Evolutionary conservation across 140 eudicot genomes (phyloP).

Genomic region (Senecio squalidus): DNA sequence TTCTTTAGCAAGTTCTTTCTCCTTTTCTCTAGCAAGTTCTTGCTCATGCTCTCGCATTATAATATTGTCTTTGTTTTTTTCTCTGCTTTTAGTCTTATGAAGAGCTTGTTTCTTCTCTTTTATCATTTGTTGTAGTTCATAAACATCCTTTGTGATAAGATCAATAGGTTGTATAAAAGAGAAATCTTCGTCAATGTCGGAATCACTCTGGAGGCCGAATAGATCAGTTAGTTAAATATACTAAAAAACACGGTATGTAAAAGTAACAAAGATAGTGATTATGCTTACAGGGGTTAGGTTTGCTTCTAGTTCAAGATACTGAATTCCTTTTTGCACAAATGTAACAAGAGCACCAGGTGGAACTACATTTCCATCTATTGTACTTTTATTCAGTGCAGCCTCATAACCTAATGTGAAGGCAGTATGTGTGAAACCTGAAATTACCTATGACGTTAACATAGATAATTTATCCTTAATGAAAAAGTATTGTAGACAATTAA

Average conservation of each 20-base stretch:
- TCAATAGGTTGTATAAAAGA: conserved; percentile 91
- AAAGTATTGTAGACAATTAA: not conserved
- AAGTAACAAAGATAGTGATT: conserved; percentile 13
- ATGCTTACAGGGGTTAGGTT: conserved; percentile 69
- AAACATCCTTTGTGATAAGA: conserved; percentile 84
- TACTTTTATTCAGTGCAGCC: conserved; percentile 77
- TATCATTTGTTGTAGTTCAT: conserved; percentile 74
- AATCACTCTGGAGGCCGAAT: conserved; percentile 60
- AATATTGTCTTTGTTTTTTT: conserved; percentile 48
- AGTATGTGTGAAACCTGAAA: conserved; percentile 92
- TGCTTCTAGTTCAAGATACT: conserved; percentile 95
- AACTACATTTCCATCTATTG: conserved; percentile 84
- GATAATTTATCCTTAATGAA: conserved; percentile 8
- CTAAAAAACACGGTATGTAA: not conserved
- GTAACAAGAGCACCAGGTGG: conserved; percentile 99
- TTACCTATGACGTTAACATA: conserved; percentile 5
- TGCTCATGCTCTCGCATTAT: conserved; percentile 51
- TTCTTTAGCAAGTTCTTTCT: conserved; percentile 43
- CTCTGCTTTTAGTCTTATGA: conserved; percentile 43
- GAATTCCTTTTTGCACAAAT: conserved; percentile 94
- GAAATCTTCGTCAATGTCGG: conserved; percentile 92
- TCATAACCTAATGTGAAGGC: conserved; percentile 90
- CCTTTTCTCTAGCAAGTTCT: conserved; percentile 54
- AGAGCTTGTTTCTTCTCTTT: conserved; percentile 64
- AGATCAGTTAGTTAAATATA: conserved; percentile 12